Base-by-base conservation (phyloP, 352 stramenopile species). In the Phytophthora cryptogea region DNA sequence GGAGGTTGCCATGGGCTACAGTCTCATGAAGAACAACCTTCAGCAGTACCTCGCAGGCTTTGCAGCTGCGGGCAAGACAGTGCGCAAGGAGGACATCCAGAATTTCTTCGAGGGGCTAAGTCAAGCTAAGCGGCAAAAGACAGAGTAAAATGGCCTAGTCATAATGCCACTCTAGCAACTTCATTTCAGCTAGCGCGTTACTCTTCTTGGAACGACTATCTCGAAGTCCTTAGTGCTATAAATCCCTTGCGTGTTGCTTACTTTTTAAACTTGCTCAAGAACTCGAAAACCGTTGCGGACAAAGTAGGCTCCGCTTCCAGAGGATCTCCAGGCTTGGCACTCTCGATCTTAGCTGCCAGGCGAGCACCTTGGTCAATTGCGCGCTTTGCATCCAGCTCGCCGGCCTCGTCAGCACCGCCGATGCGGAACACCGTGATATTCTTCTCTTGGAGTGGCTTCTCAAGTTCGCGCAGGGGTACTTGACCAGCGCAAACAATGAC, bases 401-500 rank as follows among this genome's bases (percentile, higher is more conserved):
- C 87, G 27, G 97, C 97, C 61, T 97, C 74, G 55, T 98, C 95
- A 3, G 97, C 93, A 47, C 97, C 97, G 35, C 97, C 97, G 72
- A 99, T 99, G 32, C 92, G 89, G 68, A 95, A 99, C 6, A 98
- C 88, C 11, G 86, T 95, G 4, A 88, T 53, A 11, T 81, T 78
- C n/a, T 71, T 65, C 32, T 85, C 70, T 54, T 87, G 70, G 20
- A 97, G 64, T 17, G 86, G 83, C 33, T 86, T 78, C 61, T 97
- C 86, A 4, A 99, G 78, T 31, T 97, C 89, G 26, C 83, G 80
- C 36, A 98, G 66, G 4, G 95, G 88, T 37, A 95, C 77, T 80
- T 99, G 97, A 13, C 97, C 97, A 16, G 96, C 96, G 76, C 97
- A 99, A 32, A 99, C 60, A 32, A 99, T 80, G 55, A 99, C 89